A percentile compares a stretch with the other conserved stretches of the same genome.
phyloP scores from a whole-genome alignment of 352 stramenopile genomes.

The Phytophthora brassicae region DNA sequence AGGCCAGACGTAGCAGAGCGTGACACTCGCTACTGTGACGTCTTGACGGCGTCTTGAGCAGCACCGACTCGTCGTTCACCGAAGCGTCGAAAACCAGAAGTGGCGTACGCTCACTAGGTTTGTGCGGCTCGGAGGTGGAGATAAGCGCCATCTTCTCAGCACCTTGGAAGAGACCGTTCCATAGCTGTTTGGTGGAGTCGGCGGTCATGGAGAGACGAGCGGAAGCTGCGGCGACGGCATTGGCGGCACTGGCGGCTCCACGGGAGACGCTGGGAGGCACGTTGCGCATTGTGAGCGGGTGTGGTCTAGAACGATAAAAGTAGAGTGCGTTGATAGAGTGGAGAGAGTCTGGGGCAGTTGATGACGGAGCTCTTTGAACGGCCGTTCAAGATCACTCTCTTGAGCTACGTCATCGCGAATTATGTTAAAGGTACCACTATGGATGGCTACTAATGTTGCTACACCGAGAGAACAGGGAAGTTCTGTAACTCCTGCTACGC shows the following conservation, averaged over 20 bases:
- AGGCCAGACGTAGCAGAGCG: constrained; percentile 23
- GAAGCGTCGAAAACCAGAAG: constrained; percentile 28
- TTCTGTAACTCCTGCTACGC: too few species aligned
- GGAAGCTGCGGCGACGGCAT: constrained; percentile 20
- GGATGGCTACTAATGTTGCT: constrained; percentile 1
- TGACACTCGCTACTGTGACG: constrained; percentile 23
- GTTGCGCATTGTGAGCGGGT: constrained; percentile 17
- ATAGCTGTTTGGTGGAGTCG: constrained; percentile 27
- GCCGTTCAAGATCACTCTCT: constrained; percentile 26
- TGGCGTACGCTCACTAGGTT: constrained; percentile 28
- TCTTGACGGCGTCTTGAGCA: constrained; percentile 2
- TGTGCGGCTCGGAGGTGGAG: constrained; percentile 16
- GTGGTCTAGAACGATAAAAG: constrained; percentile 10
- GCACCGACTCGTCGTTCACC: constrained; percentile 18
- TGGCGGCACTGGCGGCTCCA: constrained; percentile 16
- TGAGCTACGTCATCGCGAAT: constrained; percentile 14
- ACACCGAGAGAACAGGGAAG: too few species aligned
- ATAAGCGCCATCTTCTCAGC: constrained; percentile 19
- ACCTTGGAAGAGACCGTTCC: constrained; percentile 21
- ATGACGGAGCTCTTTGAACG: constrained; percentile 9
- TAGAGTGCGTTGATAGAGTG: constrained; percentile 4
- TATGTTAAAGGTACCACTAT: too few species aligned
- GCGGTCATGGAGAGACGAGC: constrained; percentile 35
- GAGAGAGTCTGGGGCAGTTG: constrained; percentile 16
- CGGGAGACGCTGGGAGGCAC: constrained; percentile 16